Base-by-base conservation (phyloP, 2,329 filamentous ascomycete species). In the Colletotrichum orbiculare region DNA sequence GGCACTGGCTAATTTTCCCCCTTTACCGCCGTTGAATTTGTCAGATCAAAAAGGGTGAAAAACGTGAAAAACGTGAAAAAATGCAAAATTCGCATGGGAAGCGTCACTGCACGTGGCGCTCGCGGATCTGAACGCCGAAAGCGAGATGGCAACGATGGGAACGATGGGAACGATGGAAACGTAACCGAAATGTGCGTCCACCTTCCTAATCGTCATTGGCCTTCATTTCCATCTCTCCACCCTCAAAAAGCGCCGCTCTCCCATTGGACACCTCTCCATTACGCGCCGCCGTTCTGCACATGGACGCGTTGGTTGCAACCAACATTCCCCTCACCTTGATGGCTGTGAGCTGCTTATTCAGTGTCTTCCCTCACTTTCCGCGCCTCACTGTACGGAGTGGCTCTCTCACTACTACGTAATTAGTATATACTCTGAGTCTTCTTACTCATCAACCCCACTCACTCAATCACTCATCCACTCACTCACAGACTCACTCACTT, bases 261-360 rank as follows among this genome's bases (percentile, higher is more conserved):
- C 25, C 6, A 46, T 46, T 46, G 43, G 43, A 15, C 15, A 17
- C 15, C 13, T 15, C 10, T 10, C 3, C 25, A 25, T 25, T 25
- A 25, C 25, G 25, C 13, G 25, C 43, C 43, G 25, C 43, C 43
- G 43, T 46, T 46, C 43, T 46, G 43, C 43, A 46, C 43, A 17
- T 46, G 43, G 43, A 46, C 43, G 43, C 43, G 43, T 46, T 46
- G 43, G 43, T 46, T 46, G n/a, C n/a, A 46, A 17, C 25, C 25
- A 17, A 17, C 25, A 17, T 46, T 8, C n/a, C n/a, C n/a, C 43
- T 17, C 43, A 17, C n/a, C 15, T 4, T 25, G 25, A 4, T 25
- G 25, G 25, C 25, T 25, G 25, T 25, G 25, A 25, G 25, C 25
- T 25, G 25, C 25, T 25, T 25, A 25, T 25, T 25, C 25, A 25